A percentile compares a stretch with the other conserved stretches of the same genome.
Evolutionary conservation across 768 basidiomycete species (phyloP).

Genomic region (Lactarius tabidus): DNA sequence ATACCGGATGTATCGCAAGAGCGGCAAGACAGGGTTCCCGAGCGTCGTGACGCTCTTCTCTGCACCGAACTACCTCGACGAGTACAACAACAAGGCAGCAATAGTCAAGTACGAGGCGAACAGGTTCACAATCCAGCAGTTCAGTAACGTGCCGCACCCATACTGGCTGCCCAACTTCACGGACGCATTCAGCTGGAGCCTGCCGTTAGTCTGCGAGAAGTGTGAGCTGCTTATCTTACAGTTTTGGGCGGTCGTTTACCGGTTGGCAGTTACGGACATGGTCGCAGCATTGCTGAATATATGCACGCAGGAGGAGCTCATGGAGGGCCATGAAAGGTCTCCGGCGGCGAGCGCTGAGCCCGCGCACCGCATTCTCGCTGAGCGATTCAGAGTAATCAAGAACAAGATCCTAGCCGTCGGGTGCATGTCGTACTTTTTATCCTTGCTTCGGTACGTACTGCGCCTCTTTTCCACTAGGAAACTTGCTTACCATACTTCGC

Average conservation of each 20-base stretch:
- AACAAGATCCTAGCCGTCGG: slow-evolving; percentile 99
- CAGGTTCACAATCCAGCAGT: slow-evolving; percentile 97
- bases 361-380: slow-evolving; percentile 48
- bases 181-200: slow-evolving; percentile 96
- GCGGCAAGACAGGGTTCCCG: slow-evolving; percentile 95
- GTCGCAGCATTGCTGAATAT: slow-evolving; percentile 97
- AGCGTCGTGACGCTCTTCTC: slow-evolving; percentile 99
- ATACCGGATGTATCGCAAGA: slow-evolving; percentile 99
- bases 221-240: slow-evolving; percentile 49
- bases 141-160: slow-evolving; percentile 92
- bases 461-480: neutral
- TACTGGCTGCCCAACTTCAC: slow-evolving; percentile 98
- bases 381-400: slow-evolving; percentile 90
- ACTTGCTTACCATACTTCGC: slow-evolving; percentile 33
- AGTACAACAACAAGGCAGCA: slow-evolving; percentile 98
- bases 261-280: slow-evolving; percentile 89
- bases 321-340: slow-evolving; percentile 56
- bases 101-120: slow-evolving; percentile 99
- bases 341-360: neutral
- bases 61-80: slow-evolving; percentile 96
- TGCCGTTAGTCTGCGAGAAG: slow-evolving; percentile 96
- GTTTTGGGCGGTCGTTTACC: neutral
- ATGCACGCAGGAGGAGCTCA: slow-evolving; percentile 95
- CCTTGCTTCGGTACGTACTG: slow-evolving; percentile 76
- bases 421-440: slow-evolving; percentile 92